Base-by-base conservation (phyloP, 371 early-diverging fungal species). In the Saksenaea vasiformis region DNA sequence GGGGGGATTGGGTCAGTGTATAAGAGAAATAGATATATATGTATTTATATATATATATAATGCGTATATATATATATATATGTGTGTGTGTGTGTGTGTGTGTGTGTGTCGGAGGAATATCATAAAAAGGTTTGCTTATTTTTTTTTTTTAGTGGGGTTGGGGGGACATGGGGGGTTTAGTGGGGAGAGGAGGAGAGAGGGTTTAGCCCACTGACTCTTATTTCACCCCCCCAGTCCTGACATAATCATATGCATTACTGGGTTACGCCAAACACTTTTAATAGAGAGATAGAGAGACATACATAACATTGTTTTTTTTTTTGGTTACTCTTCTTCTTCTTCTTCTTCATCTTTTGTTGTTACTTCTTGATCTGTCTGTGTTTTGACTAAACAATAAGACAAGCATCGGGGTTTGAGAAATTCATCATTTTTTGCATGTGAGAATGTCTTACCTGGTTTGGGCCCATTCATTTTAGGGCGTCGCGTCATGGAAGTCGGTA, bases 121-220 rank as follows among this genome's bases (percentile, higher is more conserved):
- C 17, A 41, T 14, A 41, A 41, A 41, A 22, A 31, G 31, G 31
- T 31, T 31, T 26, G 24, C 27, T 47, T 47, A 41, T 41, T n/a
- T 47, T 19, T 47, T 19, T 47, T 47, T 47, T 47, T 47, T 47
- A 14, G 51, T 47, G 51, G 51, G 51, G 51, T 47, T 47, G 51
- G 51, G 51, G 51, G 51, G 51, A 14, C 13, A 9, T n/a, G 43
- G 5, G 43, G 15, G 38, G 38, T n/a, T 31, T 31, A 4, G 4
- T 31, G 19, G 43, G 19, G 19, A 38, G 38, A 38, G 19, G 19
- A 15, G 19, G 14, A 14, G 19, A 41, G 43, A 41, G 19, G 19
- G 43, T n/a, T 17, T 17, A 41, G 0, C 51, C 51, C 51, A n/a
- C 51, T 19, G 19, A 47, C 51, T 22, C 22, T 22, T 47, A 15